A percentile compares a stretch with the other conserved stretches of the same genome.
Conservation (phyloP, 108 stramenopile species). For the Conticribra guillardii region DNA sequence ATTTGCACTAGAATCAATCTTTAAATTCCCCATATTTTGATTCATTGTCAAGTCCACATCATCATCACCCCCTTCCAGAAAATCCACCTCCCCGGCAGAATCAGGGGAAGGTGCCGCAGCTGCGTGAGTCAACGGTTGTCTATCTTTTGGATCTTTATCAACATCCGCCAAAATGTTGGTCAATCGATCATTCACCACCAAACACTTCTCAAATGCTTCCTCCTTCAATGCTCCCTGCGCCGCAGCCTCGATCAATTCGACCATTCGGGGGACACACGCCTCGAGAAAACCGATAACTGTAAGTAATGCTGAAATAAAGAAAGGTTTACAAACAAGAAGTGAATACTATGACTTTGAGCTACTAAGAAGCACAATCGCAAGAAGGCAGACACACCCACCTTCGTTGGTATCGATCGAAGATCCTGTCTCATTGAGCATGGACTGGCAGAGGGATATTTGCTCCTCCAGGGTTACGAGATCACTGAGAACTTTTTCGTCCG, state of each 20-base stretch:
- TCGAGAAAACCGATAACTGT: slow-evolving; percentile 82
- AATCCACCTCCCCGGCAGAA: background rate
- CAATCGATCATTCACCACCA: slow-evolving; percentile 78
- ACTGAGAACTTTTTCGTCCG: slow-evolving; percentile 67
- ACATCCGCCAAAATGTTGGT: slow-evolving; percentile 58
- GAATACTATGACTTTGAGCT: no score
- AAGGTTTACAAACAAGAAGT: no score
- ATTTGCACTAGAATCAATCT: background rate
- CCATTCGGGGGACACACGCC: slow-evolving; percentile 86
- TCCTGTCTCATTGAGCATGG: slow-evolving; percentile 53
- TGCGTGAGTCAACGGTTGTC: slow-evolving; percentile 14
- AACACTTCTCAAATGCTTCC: slow-evolving; percentile 70
- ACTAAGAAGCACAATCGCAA: no score
- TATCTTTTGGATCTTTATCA: slow-evolving; percentile 38
- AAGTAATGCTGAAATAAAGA: no score
- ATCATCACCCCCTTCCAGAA: background rate
- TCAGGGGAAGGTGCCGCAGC: slow-evolving; percentile 18
- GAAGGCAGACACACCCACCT: no score
- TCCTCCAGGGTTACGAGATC: slow-evolving; percentile 69
- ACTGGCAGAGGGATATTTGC: slow-evolving; percentile 73
- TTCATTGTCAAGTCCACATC: background rate
- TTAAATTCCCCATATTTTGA: slow-evolving; percentile 21
- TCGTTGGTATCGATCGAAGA: slow-evolving; percentile 56
- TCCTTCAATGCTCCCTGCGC: slow-evolving; percentile 64
- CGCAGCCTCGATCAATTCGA: slow-evolving; percentile 79